Base-by-base conservation (phyloP, 257 asterid species). In the Solanum rostratum region DNA sequence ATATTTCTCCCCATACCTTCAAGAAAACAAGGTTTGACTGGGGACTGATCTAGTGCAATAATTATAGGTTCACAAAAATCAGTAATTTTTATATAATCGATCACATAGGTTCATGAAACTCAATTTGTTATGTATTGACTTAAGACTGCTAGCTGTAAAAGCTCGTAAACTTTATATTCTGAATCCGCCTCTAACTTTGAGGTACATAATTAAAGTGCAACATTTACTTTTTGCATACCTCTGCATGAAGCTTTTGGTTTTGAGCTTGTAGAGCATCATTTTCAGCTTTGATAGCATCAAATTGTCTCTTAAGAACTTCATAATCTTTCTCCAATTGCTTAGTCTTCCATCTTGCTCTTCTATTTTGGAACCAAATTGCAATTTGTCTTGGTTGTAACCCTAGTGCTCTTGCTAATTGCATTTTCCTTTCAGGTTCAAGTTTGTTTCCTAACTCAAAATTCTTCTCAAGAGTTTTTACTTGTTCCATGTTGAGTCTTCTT, bases 271-370 rank as follows among this genome's bases (percentile, higher is more conserved):
- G 90, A 30, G 90, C 87, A 88, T 92, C 91, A 88, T 92, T 92
- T 87, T 91, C 93, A 66, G 92, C 86, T 87, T 90, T 90, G 79
- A 90, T 68, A 29, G 91, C 93, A 52, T 92, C 96, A 87, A 88
- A 86, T 60, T 88, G 93, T 84, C 92, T 90, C 86, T 88, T 92
- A 84, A 92, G 90, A 24, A 89, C 33, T 33, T 90, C 91, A 86
- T 90, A 91, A 73, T 91, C 92, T 85, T 90, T 92, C 90, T 92
- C 96, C 86, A 92, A 81, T 84, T 91, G 93, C 81, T 90, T 92
- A 7, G 94, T 92, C 87, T 92, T 92, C 92, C 92, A 91, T 24
- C 96, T 86, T 22, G 96, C 96, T 86, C 96, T 86, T 43, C 96
- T 88, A 79, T 92, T 92, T 88, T 92, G 96, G 39, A 92, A 92